Evolutionary conservation across 106 monocot genomes (phyloP), one percentile per base, ranked within the genome.

Genomic region (Alisma plantagoaquatica): DNA sequence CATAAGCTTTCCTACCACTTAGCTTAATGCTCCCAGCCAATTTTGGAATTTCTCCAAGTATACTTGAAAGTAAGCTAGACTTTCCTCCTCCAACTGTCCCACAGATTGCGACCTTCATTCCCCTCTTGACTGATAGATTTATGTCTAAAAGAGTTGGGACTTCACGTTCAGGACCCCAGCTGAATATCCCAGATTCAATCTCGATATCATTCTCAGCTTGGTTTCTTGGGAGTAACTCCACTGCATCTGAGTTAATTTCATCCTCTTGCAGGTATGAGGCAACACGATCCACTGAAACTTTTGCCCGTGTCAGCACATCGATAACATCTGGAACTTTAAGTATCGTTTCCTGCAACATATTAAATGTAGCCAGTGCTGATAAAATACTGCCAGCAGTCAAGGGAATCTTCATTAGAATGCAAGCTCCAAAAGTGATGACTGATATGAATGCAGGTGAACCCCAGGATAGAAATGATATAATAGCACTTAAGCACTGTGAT

Each of bases 101-200:
- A 68, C 91, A 91, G 24, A 91, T 68, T 28, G 91, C 91, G 24
- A 91, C 91, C 65, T 86, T 91, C 91, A 78, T 91, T 49, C 91
- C 91, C 49, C 70, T 78, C 43, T 53, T 66, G 32, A 86, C 73
- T 23, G 51, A 73, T 56, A 86, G 56, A 3, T 51, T 32, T 10
- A 62, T 62, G 26, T 64, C 71, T 48, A 20, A 28, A 24, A 93
- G 64, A 41, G 87, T 93, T 33, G 87, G 83, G 2, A 33, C 51
- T 44, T 60, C 54, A 4, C 59, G 64, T 46, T 68, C 72, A 18
- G 44, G 42, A 3, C 78, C 78, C 85, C 91, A 91, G 54, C 81
- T 78, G 63, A 91, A 91, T 35, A 19, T 53, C 23, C 62, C 92
- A 49, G 61, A 3, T 4, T 72, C 57, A 54, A 94, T 75, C 53